phyloP scores from a whole-genome alignment of 768 basidiomycete species.

The Phaffia tasmanica region DNA sequence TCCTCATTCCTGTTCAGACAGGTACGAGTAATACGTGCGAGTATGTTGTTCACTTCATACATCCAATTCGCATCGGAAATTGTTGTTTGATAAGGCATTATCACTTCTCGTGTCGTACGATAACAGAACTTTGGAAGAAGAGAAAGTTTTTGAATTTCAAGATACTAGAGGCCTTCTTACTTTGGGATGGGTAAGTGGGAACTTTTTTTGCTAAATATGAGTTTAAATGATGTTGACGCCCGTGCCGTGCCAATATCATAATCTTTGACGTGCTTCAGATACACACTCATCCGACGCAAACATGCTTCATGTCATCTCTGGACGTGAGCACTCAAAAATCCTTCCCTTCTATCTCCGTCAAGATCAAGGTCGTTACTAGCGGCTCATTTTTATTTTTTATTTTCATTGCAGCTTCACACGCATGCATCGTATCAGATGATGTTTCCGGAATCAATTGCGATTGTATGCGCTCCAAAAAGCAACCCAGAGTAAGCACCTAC shows the following conservation, averaged over 20 bases:
- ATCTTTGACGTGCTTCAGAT: slow-evolving; percentile 46
- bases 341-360: neutral
- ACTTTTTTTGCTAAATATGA: slow-evolving; percentile 1
- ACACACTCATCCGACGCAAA: slow-evolving; percentile 83
- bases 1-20: slow-evolving; percentile 79
- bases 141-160: slow-evolving; percentile 72
- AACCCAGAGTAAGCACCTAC: slow-evolving; percentile 54
- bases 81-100: neutral
- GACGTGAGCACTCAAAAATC: slow-evolving; percentile 46
- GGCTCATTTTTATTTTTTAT: neutral
- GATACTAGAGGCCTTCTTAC: slow-evolving; percentile 70
- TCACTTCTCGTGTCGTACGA: neutral
- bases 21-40: slow-evolving; percentile 78
- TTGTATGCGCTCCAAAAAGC: slow-evolving; percentile 75
- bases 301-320: slow-evolving; percentile 90
- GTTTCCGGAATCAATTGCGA: slow-evolving; percentile 83
- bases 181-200: slow-evolving; percentile 67
- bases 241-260: slow-evolving; percentile 2
- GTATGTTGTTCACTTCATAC: neutral
- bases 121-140: slow-evolving; percentile 70
- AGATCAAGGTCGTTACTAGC: neutral
- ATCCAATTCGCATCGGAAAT: too few relatives aligned
- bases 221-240: neutral
- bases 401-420: slow-evolving; percentile 53
- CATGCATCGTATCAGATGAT: slow-evolving; percentile 80